Conservation (phyloP, 202 grass and related monocot genomes). For the Musa balbisiana region DNA sequence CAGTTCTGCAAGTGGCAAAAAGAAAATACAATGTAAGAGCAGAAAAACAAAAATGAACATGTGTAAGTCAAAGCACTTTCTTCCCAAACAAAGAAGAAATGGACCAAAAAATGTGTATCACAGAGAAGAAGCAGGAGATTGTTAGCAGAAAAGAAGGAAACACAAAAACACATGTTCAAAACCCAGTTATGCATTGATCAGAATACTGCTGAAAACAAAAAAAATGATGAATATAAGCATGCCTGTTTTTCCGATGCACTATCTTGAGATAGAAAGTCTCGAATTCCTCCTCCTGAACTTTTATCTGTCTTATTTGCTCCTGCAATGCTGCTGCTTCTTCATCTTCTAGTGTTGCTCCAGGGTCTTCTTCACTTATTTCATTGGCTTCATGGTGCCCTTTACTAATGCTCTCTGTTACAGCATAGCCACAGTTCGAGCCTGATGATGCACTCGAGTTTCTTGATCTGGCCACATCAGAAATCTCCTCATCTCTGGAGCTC, state of each 20-base stretch:
- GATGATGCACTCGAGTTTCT: conserved; percentile 71
- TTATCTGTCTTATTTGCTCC: conserved; percentile 98
- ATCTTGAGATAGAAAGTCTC: conserved; percentile 98
- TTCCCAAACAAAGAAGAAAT: neutral
- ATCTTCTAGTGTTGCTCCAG: conserved; percentile 68
- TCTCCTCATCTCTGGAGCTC: conserved; percentile 62
- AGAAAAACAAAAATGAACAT: conserved; percentile 5
- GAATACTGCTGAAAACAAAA: neutral
- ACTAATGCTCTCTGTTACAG: conserved; percentile 57
- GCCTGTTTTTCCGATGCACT: conserved; percentile 97
- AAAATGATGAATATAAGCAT: neutral
- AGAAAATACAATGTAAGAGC: conserved; percentile 24
- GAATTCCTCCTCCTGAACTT: conserved; percentile 88
- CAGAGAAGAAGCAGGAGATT: neutral
- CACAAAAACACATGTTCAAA: neutral
- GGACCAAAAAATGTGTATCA: neutral
- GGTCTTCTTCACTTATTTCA: conserved; percentile 70
- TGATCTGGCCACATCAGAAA: conserved; percentile 73
- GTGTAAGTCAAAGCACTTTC: neutral
- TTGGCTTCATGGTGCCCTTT: conserved; percentile 52
- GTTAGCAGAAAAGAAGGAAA: no score
- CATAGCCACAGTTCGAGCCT: conserved; percentile 44
- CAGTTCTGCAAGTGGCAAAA: conserved; percentile 57
- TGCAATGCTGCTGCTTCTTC: conserved; percentile 80
- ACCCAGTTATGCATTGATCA: neutral